A percentile compares a stretch with the other conserved stretches of the same genome.
Evolutionary conservation across 2,329 filamentous ascomycete species (phyloP).

Genomic region (Pseudogymnoascus sp.): DNA sequence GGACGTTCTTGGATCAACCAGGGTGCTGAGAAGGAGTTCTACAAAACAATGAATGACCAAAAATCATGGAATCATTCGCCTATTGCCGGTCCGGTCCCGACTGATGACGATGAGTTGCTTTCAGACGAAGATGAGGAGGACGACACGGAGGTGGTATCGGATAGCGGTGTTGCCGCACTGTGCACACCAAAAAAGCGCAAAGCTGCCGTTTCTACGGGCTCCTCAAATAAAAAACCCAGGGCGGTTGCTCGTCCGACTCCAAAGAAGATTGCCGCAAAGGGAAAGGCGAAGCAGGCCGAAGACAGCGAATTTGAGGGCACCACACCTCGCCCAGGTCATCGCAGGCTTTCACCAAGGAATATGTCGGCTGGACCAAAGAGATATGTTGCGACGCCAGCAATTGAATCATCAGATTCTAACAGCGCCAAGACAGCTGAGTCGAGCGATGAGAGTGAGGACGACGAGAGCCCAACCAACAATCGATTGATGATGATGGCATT

Average conservation of each 20-base stretch:
- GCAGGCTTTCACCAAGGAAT: background rate
- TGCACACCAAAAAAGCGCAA: background rate
- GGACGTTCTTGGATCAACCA: slow-evolving; percentile 1
- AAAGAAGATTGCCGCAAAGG: background rate
- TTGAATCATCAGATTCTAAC: background rate
- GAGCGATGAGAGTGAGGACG: background rate
- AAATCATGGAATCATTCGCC: background rate
- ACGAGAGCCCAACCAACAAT: background rate
- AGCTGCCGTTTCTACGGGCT: background rate
- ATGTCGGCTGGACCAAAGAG: background rate
- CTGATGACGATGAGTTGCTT: background rate
- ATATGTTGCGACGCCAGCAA: background rate
- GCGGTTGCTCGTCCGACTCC: background rate
- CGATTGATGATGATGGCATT: slow-evolving; percentile 3
- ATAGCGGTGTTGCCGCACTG: background rate
- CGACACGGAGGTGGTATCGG: background rate
- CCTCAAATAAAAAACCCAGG: background rate
- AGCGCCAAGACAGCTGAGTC: background rate
- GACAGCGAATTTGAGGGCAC: background rate
- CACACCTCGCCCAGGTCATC: background rate
- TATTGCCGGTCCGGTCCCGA: background rate
- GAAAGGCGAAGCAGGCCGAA: background rate
- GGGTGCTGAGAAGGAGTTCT: background rate
- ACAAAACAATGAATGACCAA: background rate
- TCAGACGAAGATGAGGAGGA: background rate